These are phyloP conservation scores for Dioszegia aurantiaca DNA, from an alignment of 768 basidiomycete genomes.

Conservation along the genomic window DNA sequence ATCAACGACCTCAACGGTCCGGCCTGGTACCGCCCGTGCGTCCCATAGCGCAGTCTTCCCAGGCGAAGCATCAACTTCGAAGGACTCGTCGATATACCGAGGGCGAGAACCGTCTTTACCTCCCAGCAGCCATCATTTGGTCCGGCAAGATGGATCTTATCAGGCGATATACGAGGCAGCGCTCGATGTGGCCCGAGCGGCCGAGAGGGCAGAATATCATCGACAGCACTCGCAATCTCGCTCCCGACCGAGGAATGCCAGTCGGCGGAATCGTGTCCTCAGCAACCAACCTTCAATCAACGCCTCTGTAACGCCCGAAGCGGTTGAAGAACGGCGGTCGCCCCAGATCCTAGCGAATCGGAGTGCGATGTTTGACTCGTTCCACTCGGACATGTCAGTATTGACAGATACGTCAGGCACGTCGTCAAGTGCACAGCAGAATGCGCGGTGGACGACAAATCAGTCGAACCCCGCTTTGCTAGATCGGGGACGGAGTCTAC, in stretches of 20 bases:
- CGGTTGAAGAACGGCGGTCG: conserved; percentile 52
- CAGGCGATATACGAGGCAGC: conserved; percentile 48
- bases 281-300: background rate
- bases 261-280: background rate
- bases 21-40: background rate
- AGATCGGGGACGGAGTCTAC: conserved; percentile 25
- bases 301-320: conserved; percentile 1
- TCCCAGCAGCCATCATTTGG: background rate
- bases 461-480: conserved; percentile 20
- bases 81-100: conserved; percentile 6
- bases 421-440: background rate
- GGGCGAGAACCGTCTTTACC: background rate
- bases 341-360: background rate
- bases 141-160: conserved; percentile 25
- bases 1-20: conserved; percentile 1
- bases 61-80: conserved; percentile 6
- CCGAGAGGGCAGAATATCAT: conserved; percentile 53
- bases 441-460: conserved; percentile 5
- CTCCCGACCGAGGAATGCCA: background rate
- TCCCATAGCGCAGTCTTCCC: background rate
- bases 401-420: conserved; percentile 11
- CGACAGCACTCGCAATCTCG: conserved; percentile 12
- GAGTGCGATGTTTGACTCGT: conserved; percentile 66
- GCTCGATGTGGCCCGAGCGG: conserved; percentile 47
- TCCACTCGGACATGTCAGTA: conserved; percentile 63